Percentiles rank a stretch among this genome's conserved stretches.
Evolutionary conservation across 1,284 basidiomycete species (phyloP).

Genomic region (Agaricales sp.): DNA sequence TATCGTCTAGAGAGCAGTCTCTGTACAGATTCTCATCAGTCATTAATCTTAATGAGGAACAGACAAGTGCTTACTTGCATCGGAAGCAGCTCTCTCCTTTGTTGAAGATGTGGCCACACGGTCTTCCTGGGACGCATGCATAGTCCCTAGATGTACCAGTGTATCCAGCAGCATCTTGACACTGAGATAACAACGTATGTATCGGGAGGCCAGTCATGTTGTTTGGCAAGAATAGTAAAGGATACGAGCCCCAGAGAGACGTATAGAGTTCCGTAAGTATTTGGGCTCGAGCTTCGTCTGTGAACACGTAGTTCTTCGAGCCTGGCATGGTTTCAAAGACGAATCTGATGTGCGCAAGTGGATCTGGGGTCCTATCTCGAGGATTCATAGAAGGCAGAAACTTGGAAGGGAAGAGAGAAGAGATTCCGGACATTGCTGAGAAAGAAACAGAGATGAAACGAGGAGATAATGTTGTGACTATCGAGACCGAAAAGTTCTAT

Average conservation of each 20-base stretch:
- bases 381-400: slow-evolving; percentile 40
- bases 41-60: neutral
- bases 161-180: slow-evolving; percentile 47
- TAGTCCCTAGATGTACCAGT: slow-evolving; percentile 46
- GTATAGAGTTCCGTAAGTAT: slow-evolving; percentile 71
- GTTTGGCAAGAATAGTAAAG: slow-evolving; percentile 57
- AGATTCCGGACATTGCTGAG: slow-evolving; percentile 35
- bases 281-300: slow-evolving; percentile 58
- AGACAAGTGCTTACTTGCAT: slow-evolving; percentile 65
- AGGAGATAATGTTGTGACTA: too few species aligned
- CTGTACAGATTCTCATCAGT: slow-evolving; percentile 26
- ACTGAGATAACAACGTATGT: slow-evolving; percentile 52
- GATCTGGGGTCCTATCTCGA: slow-evolving; percentile 42
- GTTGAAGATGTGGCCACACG: slow-evolving; percentile 71
- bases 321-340: slow-evolving; percentile 70
- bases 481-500: too few species aligned
- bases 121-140: slow-evolving; percentile 49
- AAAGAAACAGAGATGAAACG: neutral
- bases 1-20: slow-evolving; percentile 83
- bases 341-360: slow-evolving; percentile 59
- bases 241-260: slow-evolving; percentile 68
- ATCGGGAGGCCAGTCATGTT: slow-evolving; percentile 49
- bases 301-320: slow-evolving; percentile 66
- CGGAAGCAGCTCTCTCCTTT: slow-evolving; percentile 83
- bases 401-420: slow-evolving; percentile 22